Base-by-base conservation (phyloP, 1,284 basidiomycete species). In the Cutaneotrichosporon curvatum region DNA sequence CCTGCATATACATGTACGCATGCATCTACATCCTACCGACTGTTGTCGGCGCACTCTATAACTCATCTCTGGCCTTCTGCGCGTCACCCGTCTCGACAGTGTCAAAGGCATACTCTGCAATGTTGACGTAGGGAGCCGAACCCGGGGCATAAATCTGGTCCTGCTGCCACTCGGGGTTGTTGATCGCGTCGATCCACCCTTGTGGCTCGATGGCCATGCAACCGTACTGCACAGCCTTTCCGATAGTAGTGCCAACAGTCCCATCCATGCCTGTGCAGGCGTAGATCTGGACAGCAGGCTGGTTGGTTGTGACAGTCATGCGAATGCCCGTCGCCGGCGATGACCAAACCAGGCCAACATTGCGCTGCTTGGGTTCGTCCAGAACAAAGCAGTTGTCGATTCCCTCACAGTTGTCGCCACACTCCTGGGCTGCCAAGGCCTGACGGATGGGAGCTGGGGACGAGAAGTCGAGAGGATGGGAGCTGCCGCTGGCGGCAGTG, bases 321-420 rank as follows among this genome's bases (percentile, higher is more conserved):
- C 48, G 53, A 38, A 66, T 59, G 16, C 63, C 63, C 3, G 59
- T 61, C 22, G 52, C 48, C 10, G 52, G 39, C 3, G 41, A 47
- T 4, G 40, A 40, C 52, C 50, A 53, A 16, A 55, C 38, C 5
- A 64, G 43, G 11, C 32, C 38, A 12, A 12, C 15, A 23, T 44
- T 18, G 30, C 32, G 11, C 16, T 8, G 12, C 4, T 7, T 2
- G 1, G 52, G 58, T 15, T 44, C 23, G 37, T 61, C 57, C 30
- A 64, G 51, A 41, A 66, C 50, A 49, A 60, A 66, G 30, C 62
- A 62, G 54, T 66, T 63, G 47, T 66, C 63, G 45, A 66, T 57
- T 11, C 61, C 59, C 4, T 39, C 52, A 19, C 50, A 46, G 23
- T 60, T 60, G 11, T 43, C 49, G 7, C 61, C 63, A 43, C 60